Percentiles rank a stretch among this genome's conserved stretches.
Evolutionary conservation across 2,329 filamentous ascomycete genomes (phyloP).

Genomic region (Botryotinia calthae): DNA sequence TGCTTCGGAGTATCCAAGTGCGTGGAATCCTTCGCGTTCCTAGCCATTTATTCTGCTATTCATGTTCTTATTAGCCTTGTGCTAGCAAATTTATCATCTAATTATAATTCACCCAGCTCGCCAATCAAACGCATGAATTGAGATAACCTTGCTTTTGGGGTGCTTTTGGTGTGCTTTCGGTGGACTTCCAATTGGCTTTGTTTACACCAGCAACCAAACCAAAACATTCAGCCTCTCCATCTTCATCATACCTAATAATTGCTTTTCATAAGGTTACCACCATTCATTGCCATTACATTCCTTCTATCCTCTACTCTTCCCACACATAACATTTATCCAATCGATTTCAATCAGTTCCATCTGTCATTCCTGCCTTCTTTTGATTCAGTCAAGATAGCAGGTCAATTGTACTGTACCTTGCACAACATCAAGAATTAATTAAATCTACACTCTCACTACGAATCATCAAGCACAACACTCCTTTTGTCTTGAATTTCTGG

Average conservation of each 20-base stretch:
- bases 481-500: neutral
- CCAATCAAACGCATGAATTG: neutral
- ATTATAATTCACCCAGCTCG: neutral
- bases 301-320: neutral
- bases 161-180: too few species aligned
- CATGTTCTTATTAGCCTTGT: neutral
- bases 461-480: neutral
- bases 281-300: neutral
- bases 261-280: neutral
- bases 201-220: conserved; percentile 17
- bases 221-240: conserved; percentile 14
- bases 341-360: neutral
- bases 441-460: neutral
- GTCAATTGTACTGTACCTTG: neutral
- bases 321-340: neutral
- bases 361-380: neutral
- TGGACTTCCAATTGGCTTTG: conserved; percentile 9
- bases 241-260: neutral
- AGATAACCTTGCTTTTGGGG: neutral
- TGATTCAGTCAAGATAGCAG: neutral
- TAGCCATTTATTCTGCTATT: too few species aligned
- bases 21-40: neutral
- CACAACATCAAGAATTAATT: neutral
- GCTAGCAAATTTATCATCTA: conserved; percentile 3
- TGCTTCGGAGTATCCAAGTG: neutral